Conservation (phyloP, 2,329 filamentous ascomycete genomes). For the Penicillium sclerotiorum region DNA sequence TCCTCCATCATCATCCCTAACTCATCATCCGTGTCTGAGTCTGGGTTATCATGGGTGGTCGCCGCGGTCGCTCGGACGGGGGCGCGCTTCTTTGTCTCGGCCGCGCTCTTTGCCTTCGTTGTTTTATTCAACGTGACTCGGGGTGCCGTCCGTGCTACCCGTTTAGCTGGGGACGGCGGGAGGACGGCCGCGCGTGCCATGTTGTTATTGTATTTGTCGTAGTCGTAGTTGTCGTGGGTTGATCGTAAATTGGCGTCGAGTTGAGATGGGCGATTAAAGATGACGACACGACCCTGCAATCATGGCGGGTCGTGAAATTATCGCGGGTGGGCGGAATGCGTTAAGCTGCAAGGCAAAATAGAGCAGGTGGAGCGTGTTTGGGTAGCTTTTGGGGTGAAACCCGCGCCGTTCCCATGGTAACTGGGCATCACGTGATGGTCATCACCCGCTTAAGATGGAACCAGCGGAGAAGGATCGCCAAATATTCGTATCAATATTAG, state of each 20-base stretch:
- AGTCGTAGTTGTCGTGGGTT: slow-evolving; percentile 8
- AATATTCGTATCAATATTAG: neutral
- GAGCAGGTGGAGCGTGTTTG: slow-evolving; percentile 22
- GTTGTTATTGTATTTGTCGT: slow-evolving; percentile 5
- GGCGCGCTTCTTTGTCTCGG: slow-evolving; percentile 12
- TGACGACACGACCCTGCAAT: slow-evolving; percentile 4
- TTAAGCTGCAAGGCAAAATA: slow-evolving; percentile 18
- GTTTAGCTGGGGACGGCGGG: slow-evolving; percentile 23
- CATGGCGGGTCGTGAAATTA: slow-evolving; percentile 16
- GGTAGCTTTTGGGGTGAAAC: slow-evolving; percentile 3
- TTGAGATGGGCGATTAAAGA: slow-evolving; percentile 1
- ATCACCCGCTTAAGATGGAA: neutral
- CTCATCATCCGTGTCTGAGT: slow-evolving; percentile 26
- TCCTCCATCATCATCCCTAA: slow-evolving; percentile 22
- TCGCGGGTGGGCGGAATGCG: slow-evolving; percentile 12
- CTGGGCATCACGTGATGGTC: slow-evolving; percentile 13
- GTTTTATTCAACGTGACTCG: slow-evolving; percentile 16
- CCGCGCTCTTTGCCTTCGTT: slow-evolving; percentile 17
- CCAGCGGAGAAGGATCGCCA: neutral
- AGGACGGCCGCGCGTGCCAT: slow-evolving; percentile 30
- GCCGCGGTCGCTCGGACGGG: slow-evolving; percentile 2
- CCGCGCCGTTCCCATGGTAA: slow-evolving; percentile 19
- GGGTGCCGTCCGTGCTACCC: slow-evolving; percentile 19
- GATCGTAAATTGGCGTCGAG: slow-evolving; percentile 6
- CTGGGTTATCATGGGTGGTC: slow-evolving; percentile 14